phyloP scores from a whole-genome alignment of 352 stramenopile species.

The Globisporangium alternatum region DNA sequence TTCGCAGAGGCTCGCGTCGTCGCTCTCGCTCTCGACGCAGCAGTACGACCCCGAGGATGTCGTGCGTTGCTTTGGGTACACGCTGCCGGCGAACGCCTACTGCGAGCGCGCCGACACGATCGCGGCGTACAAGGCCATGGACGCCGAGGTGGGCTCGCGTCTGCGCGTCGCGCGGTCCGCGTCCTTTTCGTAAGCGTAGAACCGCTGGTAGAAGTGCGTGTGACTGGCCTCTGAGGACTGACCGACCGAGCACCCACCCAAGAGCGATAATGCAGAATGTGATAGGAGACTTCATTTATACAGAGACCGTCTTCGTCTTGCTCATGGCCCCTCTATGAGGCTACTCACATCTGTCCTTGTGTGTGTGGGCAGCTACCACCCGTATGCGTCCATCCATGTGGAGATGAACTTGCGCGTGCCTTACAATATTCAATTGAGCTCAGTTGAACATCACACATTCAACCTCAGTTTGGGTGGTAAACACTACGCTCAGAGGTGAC shows the following conservation, averaged over 20 bases:
- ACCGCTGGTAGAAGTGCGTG: no score
- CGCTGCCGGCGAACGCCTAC: conserved; percentile 70
- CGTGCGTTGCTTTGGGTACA: conserved; percentile 73
- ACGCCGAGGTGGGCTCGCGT: conserved; percentile 65
- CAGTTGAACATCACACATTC: no score
- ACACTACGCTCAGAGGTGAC: background rate
- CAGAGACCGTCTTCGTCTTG: background rate
- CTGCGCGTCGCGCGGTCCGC: conserved; percentile 58
- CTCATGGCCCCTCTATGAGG: background rate
- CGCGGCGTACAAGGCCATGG: conserved; percentile 68
- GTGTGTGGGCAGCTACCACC: background rate
- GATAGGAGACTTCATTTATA: conserved; percentile 1
- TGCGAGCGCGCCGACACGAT: conserved; percentile 80
- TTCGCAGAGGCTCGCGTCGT: conserved; percentile 56
- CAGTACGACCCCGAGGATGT: conserved; percentile 60
- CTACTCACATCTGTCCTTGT: background rate
- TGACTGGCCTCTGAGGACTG: background rate
- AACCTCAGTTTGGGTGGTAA: background rate
- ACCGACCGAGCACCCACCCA: no score
- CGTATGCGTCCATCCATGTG: no score
- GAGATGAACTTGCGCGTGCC: no score
- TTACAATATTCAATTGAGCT: no score
- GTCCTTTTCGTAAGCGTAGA: conserved; percentile 38
- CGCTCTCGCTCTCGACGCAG: conserved; percentile 54
- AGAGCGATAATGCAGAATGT: background rate